Percentiles rank a stretch among this genome's conserved stretches.
Conservation (phyloP, 495 filamentous ascomycete genomes). For the Penicillium paxilli region DNA sequence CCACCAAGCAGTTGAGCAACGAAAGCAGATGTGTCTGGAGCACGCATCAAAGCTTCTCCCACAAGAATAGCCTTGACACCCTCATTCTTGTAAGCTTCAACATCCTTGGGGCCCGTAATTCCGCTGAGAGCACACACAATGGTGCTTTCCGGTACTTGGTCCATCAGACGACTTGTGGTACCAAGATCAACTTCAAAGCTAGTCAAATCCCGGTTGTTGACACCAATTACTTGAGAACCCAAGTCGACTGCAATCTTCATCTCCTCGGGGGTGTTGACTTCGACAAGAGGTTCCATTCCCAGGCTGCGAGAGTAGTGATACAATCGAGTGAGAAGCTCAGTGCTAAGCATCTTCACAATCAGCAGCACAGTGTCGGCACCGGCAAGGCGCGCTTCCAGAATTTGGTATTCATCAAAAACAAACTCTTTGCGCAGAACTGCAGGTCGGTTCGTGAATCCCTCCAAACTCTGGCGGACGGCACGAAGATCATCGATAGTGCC, state of each 20-base stretch:
- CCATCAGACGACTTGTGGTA: slow-evolving; percentile 88
- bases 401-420: slow-evolving; percentile 97
- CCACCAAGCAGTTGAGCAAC: slow-evolving; percentile 77
- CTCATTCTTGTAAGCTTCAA: slow-evolving; percentile 81
- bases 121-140: slow-evolving; percentile 94
- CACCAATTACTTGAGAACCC: slow-evolving; percentile 92
- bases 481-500: slow-evolving; percentile 93
- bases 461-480: slow-evolving; percentile 80
- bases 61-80: slow-evolving; percentile 92
- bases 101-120: slow-evolving; percentile 88
- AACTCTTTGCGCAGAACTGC: slow-evolving; percentile 96
- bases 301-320: slow-evolving; percentile 87
- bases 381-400: slow-evolving; percentile 88
- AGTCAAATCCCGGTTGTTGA: slow-evolving; percentile 95
- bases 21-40: slow-evolving; percentile 74
- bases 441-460: slow-evolving; percentile 87
- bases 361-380: slow-evolving; percentile 94
- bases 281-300: slow-evolving; percentile 97
- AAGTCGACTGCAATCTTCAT: slow-evolving; percentile 85
- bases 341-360: slow-evolving; percentile 96
- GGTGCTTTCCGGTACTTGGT: slow-evolving; percentile 79
- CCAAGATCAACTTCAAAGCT: slow-evolving; percentile 96
- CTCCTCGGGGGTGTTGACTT: slow-evolving; percentile 92
- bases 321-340: slow-evolving; percentile 69
- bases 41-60: slow-evolving; percentile 94